Evolutionary conservation across 2,329 filamentous ascomycete genomes (phyloP), one percentile per base, ranked within the genome.

Genomic region (Paracoccidioides brasiliensis): DNA sequence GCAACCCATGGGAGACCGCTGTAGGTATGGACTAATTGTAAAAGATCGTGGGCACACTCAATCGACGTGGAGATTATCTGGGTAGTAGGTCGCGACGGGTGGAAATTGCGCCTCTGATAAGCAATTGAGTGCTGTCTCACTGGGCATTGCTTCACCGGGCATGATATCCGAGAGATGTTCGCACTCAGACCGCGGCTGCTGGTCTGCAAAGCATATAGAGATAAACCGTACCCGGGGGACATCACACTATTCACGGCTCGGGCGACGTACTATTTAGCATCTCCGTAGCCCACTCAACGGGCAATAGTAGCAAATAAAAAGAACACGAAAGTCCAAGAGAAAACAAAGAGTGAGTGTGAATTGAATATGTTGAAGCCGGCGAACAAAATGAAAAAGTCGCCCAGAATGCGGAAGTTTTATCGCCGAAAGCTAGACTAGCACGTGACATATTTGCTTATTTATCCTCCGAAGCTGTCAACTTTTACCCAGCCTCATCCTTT

Each of bases 1-100:
- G 72, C 69, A 6, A 68, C 76, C 80, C 80, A 83, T 55, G 79
- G 72, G 2, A 82, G 68, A 45, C 72, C 69, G 14, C 71, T 74
- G 43, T 70, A 9, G 28, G 64, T 64, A 63, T 82, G 78, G 69
- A 89, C 61, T 32, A 69, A 61, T 55, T 76, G 69, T 54, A 81
- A 69, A 56, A 77, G 63, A 52, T 67, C 65, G 59, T 78, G 74
- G 2, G 77, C 73, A 35, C 70, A 62, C 45, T 69, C 66, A 48
- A 79, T 61, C 43, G 72, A 62, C 12, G 35, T 30, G 54, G 72
- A 66, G 58, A 75, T 72, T 59, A 78, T 67, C 45, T 68, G 69
- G 10, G 67, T 62, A 22, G 22, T 22, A 44, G 66, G 69, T 45
- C 70, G 69, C 37, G 78, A 74, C 22, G 75, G 72, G 62, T 80